A percentile compares a stretch with the other conserved stretches of the same genome.
phyloP scores from a whole-genome alignment of 306 rosid species.

The Spatholobus suberectus region DNA sequence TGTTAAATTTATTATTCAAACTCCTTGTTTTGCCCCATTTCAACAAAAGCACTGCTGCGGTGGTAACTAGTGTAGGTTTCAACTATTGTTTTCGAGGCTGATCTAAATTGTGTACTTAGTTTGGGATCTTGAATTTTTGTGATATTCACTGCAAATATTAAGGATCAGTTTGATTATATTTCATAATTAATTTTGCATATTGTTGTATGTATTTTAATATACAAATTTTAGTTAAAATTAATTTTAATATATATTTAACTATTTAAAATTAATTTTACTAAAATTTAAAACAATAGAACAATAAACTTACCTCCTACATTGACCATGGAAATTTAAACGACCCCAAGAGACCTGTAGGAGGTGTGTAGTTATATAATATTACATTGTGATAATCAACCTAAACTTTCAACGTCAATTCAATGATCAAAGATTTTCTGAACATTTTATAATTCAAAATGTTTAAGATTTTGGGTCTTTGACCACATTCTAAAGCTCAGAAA shows the following conservation, averaged over 20 bases:
- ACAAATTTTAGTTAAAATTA: not conserved
- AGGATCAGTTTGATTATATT: not conserved
- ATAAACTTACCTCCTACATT: constrained; percentile 33
- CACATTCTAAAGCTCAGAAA: not conserved
- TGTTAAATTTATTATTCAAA: not conserved
- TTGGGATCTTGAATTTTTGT: constrained; percentile 41
- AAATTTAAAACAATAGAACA: not conserved
- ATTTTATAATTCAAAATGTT: constrained; percentile 13
- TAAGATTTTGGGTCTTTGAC: constrained; percentile 23
- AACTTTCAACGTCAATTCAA: constrained; percentile 36
- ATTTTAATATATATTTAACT: not conserved
- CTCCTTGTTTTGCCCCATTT: not conserved
- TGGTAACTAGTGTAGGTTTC: constrained; percentile 32
- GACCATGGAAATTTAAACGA: constrained; percentile 16
- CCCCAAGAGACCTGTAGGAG: constrained; percentile 1
- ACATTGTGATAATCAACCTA: not conserved
- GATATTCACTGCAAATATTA: constrained; percentile 5
- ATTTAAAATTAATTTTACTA: not conserved
- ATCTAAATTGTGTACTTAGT: not conserved
- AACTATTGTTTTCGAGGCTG: constrained; percentile 9
- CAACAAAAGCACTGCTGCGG: not conserved
- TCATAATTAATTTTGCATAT: not conserved
- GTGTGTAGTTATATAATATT: not conserved
- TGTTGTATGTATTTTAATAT: not conserved
- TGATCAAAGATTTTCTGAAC: constrained; percentile 35